Evolutionary conservation across 345 rosid genomes (phyloP), one percentile per base, ranked within the genome.

Genomic region (Arabis alpina): DNA sequence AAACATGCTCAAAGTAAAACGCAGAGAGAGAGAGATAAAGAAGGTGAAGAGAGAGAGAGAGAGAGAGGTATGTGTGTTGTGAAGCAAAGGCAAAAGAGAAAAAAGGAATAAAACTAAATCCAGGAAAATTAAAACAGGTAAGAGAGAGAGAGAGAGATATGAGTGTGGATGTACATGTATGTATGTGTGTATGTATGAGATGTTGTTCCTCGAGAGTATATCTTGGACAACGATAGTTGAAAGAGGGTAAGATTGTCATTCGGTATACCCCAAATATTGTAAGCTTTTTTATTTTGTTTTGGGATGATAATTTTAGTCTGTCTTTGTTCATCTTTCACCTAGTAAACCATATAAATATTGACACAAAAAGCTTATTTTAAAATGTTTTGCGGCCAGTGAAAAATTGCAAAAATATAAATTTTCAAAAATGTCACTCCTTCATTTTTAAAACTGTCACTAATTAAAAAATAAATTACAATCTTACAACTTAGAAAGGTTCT

Each of bases 171-270:
- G 51, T 53, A 41, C 30, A 51, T 67, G 69, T 53, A 53, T 64
- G 63, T 58, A 34, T 47, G 34, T 52, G 12, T 53, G 54, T 50
- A 28, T 61, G 78, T 75, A 54, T 76, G 66, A 57, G 62, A 76
- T 69, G 79, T 76, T 66, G 42, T 78, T 78, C 81, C 86, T 86
- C 85, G 87, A 84, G 83, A 87, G 86, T 83, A 85, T 82, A 85
- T 83, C 79, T 82, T 54, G 76, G 92, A 87, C 83, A 87, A 76
- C 80, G 88, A 87, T 82, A 71, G 80, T 77, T 73, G 82, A 75
- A 64, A 50, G 16, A 64, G 66, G 79, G 56, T 0, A 50, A 0
- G 2, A 34, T 6, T 58, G 75, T 64, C 2, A 63, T 70, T 52
- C 24, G 5, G 2, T 4, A 34, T 8, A 11, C 14, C 47, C 61